Conservation (phyloP, 2,329 filamentous ascomycete genomes). For the Pseudopithomyces maydicus region DNA sequence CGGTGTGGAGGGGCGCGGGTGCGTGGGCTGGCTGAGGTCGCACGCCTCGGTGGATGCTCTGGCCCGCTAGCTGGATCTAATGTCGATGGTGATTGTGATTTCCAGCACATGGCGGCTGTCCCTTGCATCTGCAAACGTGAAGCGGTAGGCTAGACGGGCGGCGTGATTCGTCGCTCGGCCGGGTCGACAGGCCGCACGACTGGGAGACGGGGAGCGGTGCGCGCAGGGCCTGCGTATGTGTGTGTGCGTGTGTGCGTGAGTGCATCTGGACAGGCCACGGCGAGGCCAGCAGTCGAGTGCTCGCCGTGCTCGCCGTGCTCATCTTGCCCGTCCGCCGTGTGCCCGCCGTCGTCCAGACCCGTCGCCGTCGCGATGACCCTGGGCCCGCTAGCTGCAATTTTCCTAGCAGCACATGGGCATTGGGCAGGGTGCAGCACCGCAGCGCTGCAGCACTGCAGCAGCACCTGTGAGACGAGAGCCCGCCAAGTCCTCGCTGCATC, state of each 20-base stretch:
- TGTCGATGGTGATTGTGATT: constrained; percentile 9
- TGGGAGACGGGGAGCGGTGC: background rate
- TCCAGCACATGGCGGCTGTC: constrained; percentile 8
- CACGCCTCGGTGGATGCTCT: background rate
- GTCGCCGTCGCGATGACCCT: background rate
- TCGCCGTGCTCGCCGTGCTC: too few species aligned
- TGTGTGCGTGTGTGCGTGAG: too few species aligned
- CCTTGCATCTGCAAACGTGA: constrained; percentile 12
- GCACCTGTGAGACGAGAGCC: too few species aligned
- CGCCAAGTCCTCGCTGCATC: background rate
- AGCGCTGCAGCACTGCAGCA: too few species aligned
- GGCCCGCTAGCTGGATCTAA: background rate
- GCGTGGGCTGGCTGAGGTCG: constrained; percentile 3
- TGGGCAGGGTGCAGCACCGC: too few species aligned
- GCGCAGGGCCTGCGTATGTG: too few species aligned
- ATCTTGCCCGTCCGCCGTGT: too few species aligned
- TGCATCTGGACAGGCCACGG: too few species aligned
- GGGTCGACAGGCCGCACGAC: background rate
- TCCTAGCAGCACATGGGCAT: background rate
- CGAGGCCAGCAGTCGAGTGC: too few species aligned
- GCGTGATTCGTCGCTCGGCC: background rate
- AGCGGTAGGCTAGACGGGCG: background rate
- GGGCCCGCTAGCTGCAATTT: background rate
- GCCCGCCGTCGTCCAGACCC: too few species aligned
- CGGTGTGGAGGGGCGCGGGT: background rate